Evolutionary conservation across 352 stramenopile genomes (phyloP).

Genomic region (Blastocystis sp.): DNA sequence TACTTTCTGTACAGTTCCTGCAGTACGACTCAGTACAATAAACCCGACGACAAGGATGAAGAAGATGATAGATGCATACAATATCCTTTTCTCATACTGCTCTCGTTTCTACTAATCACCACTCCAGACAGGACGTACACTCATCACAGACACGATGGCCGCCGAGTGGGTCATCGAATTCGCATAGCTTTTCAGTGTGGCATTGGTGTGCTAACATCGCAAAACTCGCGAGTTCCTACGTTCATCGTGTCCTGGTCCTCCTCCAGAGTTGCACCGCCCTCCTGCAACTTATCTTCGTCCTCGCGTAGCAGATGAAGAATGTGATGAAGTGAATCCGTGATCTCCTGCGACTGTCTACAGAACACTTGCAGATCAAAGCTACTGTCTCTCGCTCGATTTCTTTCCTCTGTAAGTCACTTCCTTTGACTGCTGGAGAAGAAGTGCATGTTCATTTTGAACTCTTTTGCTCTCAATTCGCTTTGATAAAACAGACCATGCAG

Average conservation of each 20-base stretch:
- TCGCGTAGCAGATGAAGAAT: background rate
- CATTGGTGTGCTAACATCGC: conserved; percentile 20
- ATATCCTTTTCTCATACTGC: background rate
- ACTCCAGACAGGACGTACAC: background rate
- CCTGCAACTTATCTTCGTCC: background rate
- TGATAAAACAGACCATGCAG: background rate
- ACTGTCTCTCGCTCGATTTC: background rate
- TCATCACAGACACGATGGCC: background rate
- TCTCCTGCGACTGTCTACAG: background rate
- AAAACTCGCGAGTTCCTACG: background rate
- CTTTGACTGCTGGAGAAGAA: background rate
- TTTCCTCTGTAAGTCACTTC: background rate
- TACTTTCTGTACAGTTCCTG: conserved; percentile 71
- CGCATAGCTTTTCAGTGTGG: background rate
- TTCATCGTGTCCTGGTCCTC: background rate
- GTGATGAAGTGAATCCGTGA: background rate
- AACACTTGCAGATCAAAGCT: background rate
- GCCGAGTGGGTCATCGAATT: conserved; percentile 6
- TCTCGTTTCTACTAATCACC: conserved; percentile 14
- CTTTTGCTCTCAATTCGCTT: background rate
- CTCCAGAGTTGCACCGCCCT: background rate
- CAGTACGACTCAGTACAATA: conserved; percentile 72
- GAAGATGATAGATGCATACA: conserved; percentile 12
- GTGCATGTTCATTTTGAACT: background rate
- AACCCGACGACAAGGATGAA: conserved; percentile 66